phyloP scores from a whole-genome alignment of 192 early-diverging fungal species.

The Diversispora epigaea region DNA sequence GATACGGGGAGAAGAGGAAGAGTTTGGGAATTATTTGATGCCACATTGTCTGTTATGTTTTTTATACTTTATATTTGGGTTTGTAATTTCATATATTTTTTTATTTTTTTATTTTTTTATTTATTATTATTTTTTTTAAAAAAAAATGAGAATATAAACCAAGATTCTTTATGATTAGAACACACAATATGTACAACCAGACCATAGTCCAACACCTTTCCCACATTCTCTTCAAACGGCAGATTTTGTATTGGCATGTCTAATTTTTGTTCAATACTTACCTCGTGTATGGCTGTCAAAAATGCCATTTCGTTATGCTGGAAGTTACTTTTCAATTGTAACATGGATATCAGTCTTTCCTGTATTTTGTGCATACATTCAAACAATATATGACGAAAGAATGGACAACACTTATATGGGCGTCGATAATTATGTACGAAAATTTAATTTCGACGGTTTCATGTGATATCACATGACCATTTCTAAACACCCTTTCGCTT shows the following conservation, averaged over 20 bases:
- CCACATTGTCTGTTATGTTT: conserved; percentile 48
- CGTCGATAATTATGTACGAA: conserved; percentile 41
- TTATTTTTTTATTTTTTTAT: neutral
- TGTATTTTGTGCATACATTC: conserved; percentile 48
- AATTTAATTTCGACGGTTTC: too few relatives aligned
- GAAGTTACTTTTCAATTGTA: conserved; percentile 53
- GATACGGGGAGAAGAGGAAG: conserved; percentile 37
- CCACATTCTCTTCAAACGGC: conserved; percentile 44
- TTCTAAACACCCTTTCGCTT: neutral
- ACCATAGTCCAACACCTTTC: conserved; percentile 40
- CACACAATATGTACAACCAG: conserved; percentile 48
- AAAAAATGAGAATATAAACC: neutral
- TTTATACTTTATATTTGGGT: conserved; percentile 49
- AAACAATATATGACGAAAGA: conserved; percentile 40
- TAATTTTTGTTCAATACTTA: conserved; percentile 58
- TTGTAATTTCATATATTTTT: neutral
- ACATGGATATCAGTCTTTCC: conserved; percentile 59
- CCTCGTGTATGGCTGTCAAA: conserved; percentile 62
- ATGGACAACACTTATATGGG: conserved; percentile 59
- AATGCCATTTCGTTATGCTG: conserved; percentile 48
- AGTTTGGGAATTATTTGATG: conserved; percentile 62
- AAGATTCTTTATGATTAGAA: conserved; percentile 29
- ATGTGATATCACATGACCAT: conserved; percentile 27
- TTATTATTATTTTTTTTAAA: neutral
- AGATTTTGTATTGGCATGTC: conserved; percentile 48